Conservation (phyloP, 2,329 filamentous ascomycete species). For the Arthrinium puccinioides region DNA sequence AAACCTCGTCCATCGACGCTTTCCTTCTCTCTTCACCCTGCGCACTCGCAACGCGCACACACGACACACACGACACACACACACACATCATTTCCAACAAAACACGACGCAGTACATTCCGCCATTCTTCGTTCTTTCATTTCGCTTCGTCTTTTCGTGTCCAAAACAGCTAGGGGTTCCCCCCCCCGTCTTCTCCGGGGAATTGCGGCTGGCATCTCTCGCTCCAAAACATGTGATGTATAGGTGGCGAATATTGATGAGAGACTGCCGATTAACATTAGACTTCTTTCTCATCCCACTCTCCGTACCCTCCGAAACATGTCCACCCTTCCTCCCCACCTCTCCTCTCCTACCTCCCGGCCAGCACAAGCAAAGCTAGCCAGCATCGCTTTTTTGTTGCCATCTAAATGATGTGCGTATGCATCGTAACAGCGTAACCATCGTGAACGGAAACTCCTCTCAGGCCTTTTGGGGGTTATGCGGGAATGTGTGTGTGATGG, state of each 20-base stretch:
- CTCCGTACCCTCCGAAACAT: too few species aligned
- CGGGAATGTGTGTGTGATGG: too few species aligned
- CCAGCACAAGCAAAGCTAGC: constrained; percentile 9
- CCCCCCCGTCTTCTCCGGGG: too few species aligned
- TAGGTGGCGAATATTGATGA: too few species aligned
- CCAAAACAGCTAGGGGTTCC: too few species aligned
- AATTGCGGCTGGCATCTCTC: background rate
- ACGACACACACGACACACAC: too few species aligned
- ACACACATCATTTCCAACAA: too few species aligned
- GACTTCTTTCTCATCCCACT: constrained; percentile 1
- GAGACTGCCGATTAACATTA: constrained; percentile 3
- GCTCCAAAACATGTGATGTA: constrained; percentile 1
- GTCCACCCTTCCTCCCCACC: too few species aligned
- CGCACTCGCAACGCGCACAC: too few species aligned
- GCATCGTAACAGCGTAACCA: constrained; percentile 30
- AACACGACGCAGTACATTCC: too few species aligned
- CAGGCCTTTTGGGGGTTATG: too few species aligned
- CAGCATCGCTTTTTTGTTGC: constrained; percentile 14
- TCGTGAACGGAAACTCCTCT: constrained; percentile 25
- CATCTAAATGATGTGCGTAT: constrained; percentile 25
- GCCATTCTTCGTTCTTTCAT: background rate
- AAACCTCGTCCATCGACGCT: background rate
- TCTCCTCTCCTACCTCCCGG: constrained; percentile 2
- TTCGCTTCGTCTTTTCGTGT: constrained; percentile 3
- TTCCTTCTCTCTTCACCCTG: too few species aligned